Evolutionary conservation across 805 yeast genomes (phyloP), one percentile per base, ranked within the genome.

Genomic region (Hanseniaspora taiwanica): DNA sequence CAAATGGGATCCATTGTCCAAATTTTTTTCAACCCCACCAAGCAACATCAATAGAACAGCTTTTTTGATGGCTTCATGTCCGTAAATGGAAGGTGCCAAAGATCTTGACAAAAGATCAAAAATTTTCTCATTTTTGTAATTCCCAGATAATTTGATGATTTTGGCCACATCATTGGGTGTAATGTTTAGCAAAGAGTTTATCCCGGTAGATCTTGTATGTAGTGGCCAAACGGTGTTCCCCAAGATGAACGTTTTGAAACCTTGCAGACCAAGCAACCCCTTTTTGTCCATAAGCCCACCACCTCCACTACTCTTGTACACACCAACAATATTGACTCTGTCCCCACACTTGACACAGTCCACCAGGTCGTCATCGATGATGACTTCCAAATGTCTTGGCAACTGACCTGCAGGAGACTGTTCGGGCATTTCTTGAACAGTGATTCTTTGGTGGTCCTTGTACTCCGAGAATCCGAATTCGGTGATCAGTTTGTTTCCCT

Each of bases 361-460:
- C 2, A 91, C 97, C 47, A 91, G 68, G 56, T 91, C 98, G 53
- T 87, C 96, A 58, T 89, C 96, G 52, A 91, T 64, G n/a, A 89
- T 74, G 19, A 89, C 81, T 54, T 91, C 98, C 27, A 91, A 72
- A 2, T 94, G 78, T 52, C 97, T 71, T 27, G 98, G 98, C 46
- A 91, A 68, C 63, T 89, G 97, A 42, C 98, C 98, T 1, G 97
- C 94, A 13, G 97, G 98, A 1, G 97, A 96, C 46, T 79, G 70
- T 63, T 91, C 97, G 1, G 98, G 97, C 84, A 91, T 83, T 64
- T 91, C 98, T 60, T 91, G 98, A 27, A 91, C 80, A 0, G 96
- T 75, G 27, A 91, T 72, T 31, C 85, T 81, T 62, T 91, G 98
- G 58, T 89, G 96, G 61, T 91, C 98, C 46, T 65, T 63, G 58